Conservation (phyloP, 768 basidiomycete species). For the Podaxis sp. region DNA sequence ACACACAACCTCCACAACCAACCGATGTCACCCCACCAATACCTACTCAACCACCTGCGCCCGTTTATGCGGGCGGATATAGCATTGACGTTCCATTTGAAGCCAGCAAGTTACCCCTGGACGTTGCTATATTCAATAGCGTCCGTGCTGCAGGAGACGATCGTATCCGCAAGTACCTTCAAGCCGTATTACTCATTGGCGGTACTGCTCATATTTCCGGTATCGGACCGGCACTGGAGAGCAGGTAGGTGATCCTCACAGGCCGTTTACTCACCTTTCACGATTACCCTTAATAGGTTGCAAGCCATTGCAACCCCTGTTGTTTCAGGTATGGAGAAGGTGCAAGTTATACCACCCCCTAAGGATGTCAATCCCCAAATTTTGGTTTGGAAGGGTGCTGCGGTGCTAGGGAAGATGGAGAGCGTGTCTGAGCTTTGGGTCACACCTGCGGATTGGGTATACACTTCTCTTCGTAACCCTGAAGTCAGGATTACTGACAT, state of each 20-base stretch:
- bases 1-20: constrained; percentile 17
- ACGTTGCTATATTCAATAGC: constrained; percentile 92
- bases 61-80: constrained; percentile 41
- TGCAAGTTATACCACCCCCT: constrained; percentile 91
- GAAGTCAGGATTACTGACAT: not conserved
- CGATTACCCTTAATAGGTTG: constrained; percentile 40
- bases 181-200: constrained; percentile 85
- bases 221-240: constrained; percentile 83
- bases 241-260: constrained; percentile 54
- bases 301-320: constrained; percentile 85
- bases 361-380: constrained; percentile 90
- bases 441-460: constrained; percentile 82
- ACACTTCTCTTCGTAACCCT: constrained; percentile 20
- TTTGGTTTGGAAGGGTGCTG: constrained; percentile 93
- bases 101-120: constrained; percentile 86
- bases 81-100: constrained; percentile 81
- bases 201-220: constrained; percentile 81
- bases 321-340: constrained; percentile 81
- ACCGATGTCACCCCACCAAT: constrained; percentile 20
- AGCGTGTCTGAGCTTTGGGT: constrained; percentile 89
- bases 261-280: constrained; percentile 1
- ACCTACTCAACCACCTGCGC: constrained; percentile 23
- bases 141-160: constrained; percentile 88
- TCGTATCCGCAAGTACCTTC: constrained; percentile 85
- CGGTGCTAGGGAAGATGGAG: constrained; percentile 91